Base-by-base conservation (phyloP, 805 yeast genomes). In the Zygotorulaspora chibaensis region DNA sequence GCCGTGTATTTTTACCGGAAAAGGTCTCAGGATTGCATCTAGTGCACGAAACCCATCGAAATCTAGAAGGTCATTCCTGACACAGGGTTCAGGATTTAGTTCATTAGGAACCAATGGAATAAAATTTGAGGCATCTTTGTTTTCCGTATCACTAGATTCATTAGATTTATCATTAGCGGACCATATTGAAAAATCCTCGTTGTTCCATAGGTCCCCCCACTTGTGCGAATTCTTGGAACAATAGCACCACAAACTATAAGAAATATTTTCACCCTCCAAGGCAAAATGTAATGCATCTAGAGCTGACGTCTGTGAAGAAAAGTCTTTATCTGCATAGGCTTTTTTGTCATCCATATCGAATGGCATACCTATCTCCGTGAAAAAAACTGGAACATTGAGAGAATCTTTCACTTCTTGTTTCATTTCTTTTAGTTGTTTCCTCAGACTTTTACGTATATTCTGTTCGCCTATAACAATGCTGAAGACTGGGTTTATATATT, bases 341-440 rank as follows among this genome's bases (percentile, higher is more conserved):
- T 67, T 71, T 59, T 85, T 87, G 47, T 79, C 73, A 64, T 91
- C 90, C 96, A 91, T 87, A 63, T 93, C 96, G 63, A 84, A 87
- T 2, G 99, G 98, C 83, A 91, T 87, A 5, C 99, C 99, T n/a
- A 91, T 89, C 64, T 91, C 99, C 1, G 95, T 79, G 74, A 93
- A 81, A 17, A 91, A 67, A 8, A 84, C 76, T 0, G 97, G 96
- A 8, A 88, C 72, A 2, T 97, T 97, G 30, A 90, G 64, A 26
- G 75, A 62, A 3, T 73, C 73, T 5, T 67, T 61, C 3, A 88
- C 80, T 60, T 93, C 98, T 16, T 62, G 58, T 43, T 74, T 76
- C 69, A 91, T 76, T 47, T 76, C 83, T n/a, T 62, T 55, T 46
- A 91, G 69, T 66, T 91, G 97, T 39, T 69, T 74, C 43, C 75